Conservation (phyloP, 1,284 basidiomycete genomes). For the Kwoniella shivajii region DNA sequence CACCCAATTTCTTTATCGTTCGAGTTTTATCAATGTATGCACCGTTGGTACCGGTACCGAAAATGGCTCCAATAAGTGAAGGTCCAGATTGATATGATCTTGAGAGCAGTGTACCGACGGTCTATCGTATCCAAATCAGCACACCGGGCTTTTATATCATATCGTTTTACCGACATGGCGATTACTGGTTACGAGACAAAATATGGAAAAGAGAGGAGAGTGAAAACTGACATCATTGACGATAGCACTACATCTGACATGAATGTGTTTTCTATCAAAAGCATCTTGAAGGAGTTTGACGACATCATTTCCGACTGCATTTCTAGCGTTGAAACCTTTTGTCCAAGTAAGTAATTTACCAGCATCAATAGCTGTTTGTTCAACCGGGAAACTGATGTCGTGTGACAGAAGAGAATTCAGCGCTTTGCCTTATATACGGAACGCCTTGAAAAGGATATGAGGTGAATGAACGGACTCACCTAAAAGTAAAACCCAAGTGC, state of each 20-base stretch:
- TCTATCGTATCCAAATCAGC: too few species aligned
- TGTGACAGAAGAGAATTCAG: background rate
- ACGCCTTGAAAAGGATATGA: background rate
- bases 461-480: too few species aligned
- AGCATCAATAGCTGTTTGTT: constrained; percentile 87
- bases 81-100: constrained; percentile 88
- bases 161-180: too few species aligned
- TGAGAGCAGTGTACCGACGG: constrained; percentile 90
- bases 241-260: constrained; percentile 88
- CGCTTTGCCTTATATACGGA: background rate
- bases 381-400: constrained; percentile 77
- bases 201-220: background rate
- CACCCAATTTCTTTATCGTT: constrained; percentile 80
- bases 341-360: constrained; percentile 95
- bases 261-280: constrained; percentile 89
- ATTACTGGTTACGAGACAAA: too few species aligned
- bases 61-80: constrained; percentile 84
- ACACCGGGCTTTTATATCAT: too few species aligned
- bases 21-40: constrained; percentile 88
- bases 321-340: constrained; percentile 90
- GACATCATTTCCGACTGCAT: constrained; percentile 89
- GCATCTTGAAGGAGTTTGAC: constrained; percentile 90
- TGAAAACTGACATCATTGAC: constrained; percentile 84
- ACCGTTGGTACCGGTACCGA: constrained; percentile 97
- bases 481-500: constrained; percentile 90